phyloP scores from a whole-genome alignment of 345 rosid species.

The Orychophragmus violaceus region DNA sequence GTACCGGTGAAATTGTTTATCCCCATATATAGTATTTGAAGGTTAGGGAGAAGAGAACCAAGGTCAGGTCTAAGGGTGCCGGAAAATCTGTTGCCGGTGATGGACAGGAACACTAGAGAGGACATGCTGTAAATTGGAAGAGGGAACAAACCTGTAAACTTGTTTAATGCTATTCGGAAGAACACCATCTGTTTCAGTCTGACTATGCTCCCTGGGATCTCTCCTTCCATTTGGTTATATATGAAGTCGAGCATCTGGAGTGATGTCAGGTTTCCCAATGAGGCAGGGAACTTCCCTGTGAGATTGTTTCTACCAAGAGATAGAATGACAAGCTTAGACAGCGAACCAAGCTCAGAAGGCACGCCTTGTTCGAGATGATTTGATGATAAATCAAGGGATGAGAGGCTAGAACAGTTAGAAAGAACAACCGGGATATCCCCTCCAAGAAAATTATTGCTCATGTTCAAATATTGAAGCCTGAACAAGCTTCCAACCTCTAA shows the following conservation, averaged over 20 bases:
- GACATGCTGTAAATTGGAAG: slow-evolving; percentile 16
- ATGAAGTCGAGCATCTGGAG: slow-evolving; percentile 10
- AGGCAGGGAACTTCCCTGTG: slow-evolving; percentile 22
- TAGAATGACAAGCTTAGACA: slow-evolving; percentile 9
- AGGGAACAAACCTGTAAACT: slow-evolving; percentile 24
- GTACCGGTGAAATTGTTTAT: slow-evolving; percentile 8
- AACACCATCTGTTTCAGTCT: slow-evolving; percentile 15
- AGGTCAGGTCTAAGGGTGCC: slow-evolving; percentile 20
- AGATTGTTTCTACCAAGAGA: slow-evolving; percentile 20
- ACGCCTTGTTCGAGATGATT: slow-evolving; percentile 15
- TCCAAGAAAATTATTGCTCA: slow-evolving; percentile 17
- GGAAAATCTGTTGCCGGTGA: slow-evolving; percentile 16
- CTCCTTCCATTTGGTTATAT: slow-evolving; percentile 25
- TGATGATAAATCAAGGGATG: slow-evolving; percentile 19
- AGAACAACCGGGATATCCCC: slow-evolving; percentile 15
- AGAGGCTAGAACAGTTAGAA: slow-evolving; percentile 18
- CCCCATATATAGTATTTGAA: slow-evolving; percentile 16
- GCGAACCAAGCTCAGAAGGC: slow-evolving; percentile 5
- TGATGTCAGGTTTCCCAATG: slow-evolving; percentile 24
- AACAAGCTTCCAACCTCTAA: slow-evolving; percentile 10
- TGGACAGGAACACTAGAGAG: slow-evolving; percentile 11
- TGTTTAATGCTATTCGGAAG: slow-evolving; percentile 21
- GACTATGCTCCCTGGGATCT: slow-evolving; percentile 13
- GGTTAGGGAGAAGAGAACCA: slow-evolving; percentile 25
- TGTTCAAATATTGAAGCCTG: slow-evolving; percentile 19